Percentiles rank a stretch among this genome's conserved stretches.
These are phyloP conservation scores for Penicillium olsonii DNA, from an alignment of 2,329 filamentous ascomycete species.

Conservation along the genomic window DNA sequence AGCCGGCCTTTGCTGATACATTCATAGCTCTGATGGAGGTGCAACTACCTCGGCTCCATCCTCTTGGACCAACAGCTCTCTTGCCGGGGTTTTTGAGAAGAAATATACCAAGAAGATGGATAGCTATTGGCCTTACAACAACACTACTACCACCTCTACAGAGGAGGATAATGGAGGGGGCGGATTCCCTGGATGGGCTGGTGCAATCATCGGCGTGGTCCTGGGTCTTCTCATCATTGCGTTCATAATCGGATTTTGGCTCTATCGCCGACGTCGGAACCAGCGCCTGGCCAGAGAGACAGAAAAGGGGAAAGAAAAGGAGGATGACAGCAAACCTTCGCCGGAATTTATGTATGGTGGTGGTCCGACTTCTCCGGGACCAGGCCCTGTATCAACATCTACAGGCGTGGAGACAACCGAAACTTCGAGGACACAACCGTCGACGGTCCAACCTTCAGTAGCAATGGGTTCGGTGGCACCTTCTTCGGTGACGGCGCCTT, in stretches of 20 bases:
- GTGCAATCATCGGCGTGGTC: conserved; percentile 51
- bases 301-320: background rate
- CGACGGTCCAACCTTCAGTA: background rate
- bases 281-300: background rate
- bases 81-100: conserved; percentile 57
- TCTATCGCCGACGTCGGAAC: conserved; percentile 17
- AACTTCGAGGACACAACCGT: background rate
- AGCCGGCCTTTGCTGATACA: background rate
- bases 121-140: conserved; percentile 62
- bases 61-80: conserved; percentile 51
- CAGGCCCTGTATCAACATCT: conserved; percentile 1
- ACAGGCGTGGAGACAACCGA: background rate
- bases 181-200: conserved; percentile 58
- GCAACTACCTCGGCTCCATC: conserved; percentile 29
- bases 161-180: conserved; percentile 14
- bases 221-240: conserved; percentile 21
- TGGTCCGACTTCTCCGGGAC: background rate
- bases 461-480: background rate
- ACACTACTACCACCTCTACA: conserved; percentile 16
- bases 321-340: background rate
- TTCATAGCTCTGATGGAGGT: conserved; percentile 32
- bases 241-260: conserved; percentile 15
- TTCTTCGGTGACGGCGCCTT: conserved; percentile 1
- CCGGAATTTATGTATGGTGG: conserved; percentile 2
- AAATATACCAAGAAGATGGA: conserved; percentile 58